Percentiles rank a stretch among this genome's conserved stretches.
Conservation (phyloP, 2,329 filamentous ascomycete genomes). For the Paracamarosporium sp. region DNA sequence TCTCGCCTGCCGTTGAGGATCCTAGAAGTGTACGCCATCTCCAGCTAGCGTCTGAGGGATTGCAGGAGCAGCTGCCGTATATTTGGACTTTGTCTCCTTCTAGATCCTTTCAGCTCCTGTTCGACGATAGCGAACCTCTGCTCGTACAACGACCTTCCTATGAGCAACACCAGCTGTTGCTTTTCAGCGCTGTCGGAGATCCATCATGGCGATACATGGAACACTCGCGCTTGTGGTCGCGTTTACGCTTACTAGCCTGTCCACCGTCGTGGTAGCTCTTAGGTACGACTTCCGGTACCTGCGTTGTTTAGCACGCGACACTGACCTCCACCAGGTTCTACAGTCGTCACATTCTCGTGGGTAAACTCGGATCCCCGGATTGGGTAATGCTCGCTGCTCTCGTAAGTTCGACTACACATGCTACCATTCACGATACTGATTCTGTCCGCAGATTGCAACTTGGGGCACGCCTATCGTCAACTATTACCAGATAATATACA, state of each 20-base stretch:
- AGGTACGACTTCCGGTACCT: constrained; percentile 21
- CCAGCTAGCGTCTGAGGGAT: constrained; percentile 13
- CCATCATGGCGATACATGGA: constrained; percentile 30
- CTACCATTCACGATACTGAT: constrained; percentile 13
- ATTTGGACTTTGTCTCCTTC: neutral
- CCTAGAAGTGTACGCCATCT: constrained; percentile 11
- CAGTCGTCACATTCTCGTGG: constrained; percentile 32
- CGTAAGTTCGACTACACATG: constrained; percentile 18
- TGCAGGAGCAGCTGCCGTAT: neutral
- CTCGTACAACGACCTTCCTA: constrained; percentile 9
- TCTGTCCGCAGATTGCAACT: constrained; percentile 31
- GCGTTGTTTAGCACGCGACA: neutral
- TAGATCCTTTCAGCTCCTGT: neutral
- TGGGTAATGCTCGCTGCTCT: constrained; percentile 38
- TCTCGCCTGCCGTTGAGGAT: constrained; percentile 7
- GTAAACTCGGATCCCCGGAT: constrained; percentile 35
- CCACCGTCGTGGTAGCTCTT: constrained; percentile 36
- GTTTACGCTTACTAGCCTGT: constrained; percentile 34
- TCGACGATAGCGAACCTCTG: constrained; percentile 6
- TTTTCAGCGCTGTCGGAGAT: neutral
- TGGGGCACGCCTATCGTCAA: constrained; percentile 38
- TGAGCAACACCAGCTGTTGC: constrained; percentile 5
- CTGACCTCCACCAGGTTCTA: constrained; percentile 34
- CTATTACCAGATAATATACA: constrained; percentile 31
- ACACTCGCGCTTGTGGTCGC: constrained; percentile 28